A percentile compares a stretch with the other conserved stretches of the same genome.
Conservation (phyloP, 208 protist species). For the Herpetomonas muscarum region DNA sequence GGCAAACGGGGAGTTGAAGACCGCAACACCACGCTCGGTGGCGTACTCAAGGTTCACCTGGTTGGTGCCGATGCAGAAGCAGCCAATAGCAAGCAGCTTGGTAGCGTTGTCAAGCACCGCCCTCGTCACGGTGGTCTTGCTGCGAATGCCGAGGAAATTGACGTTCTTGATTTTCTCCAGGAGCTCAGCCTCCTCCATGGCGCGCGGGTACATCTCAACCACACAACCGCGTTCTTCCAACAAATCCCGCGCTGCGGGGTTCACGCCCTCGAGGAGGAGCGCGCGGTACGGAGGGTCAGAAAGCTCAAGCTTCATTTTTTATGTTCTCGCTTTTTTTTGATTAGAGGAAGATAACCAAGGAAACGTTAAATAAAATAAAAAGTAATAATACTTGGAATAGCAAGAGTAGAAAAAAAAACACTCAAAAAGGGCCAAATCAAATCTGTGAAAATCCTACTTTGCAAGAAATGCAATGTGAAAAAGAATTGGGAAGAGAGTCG, state of each 20-base stretch:
- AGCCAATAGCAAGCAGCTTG: conserved; percentile 86
- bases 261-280: conserved; percentile 88
- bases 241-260: conserved; percentile 60
- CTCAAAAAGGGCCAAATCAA: no score
- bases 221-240: conserved; percentile 77
- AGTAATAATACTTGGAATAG: not conserved
- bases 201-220: conserved; percentile 61
- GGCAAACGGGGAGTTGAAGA: conserved; percentile 95
- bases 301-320: conserved; percentile 27
- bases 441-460: no score
- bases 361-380: not conserved
- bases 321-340: conserved; percentile 25
- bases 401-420: no score
- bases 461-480: no score
- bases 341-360: not conserved
- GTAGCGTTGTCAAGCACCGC: conserved; percentile 72
- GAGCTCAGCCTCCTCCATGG: conserved; percentile 64
- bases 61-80: conserved; percentile 96
- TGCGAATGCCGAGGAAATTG: conserved; percentile 90
- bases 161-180: conserved; percentile 80
- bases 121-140: conserved; percentile 84
- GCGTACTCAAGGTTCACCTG: conserved; percentile 88
- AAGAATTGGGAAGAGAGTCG: no score
- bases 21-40: conserved; percentile 72
- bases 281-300: conserved; percentile 43